Conservation (phyloP, 2,329 filamentous ascomycete genomes). For the Zymoseptoria crescenta region DNA sequence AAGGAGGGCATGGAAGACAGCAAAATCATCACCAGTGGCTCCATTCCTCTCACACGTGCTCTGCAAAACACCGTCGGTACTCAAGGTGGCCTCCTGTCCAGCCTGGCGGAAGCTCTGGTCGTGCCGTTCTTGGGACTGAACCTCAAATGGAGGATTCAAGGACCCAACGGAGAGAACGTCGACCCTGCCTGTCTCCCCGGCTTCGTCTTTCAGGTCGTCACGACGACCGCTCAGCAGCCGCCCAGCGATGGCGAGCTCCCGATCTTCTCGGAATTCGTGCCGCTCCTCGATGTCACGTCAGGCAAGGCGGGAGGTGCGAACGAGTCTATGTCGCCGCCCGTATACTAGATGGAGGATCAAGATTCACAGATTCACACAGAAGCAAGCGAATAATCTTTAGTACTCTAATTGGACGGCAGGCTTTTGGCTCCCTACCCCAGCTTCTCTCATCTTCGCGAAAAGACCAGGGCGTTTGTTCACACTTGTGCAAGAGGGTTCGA, state of each 20-base stretch:
- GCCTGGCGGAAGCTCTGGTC: constrained; percentile 21
- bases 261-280: constrained; percentile 18
- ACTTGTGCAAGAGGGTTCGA: not conserved
- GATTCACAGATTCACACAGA: not conserved
- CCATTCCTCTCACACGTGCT: constrained; percentile 38
- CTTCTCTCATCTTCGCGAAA: not conserved
- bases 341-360: not conserved
- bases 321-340: not conserved
- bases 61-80: constrained; percentile 29
- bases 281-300: constrained; percentile 20
- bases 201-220: constrained; percentile 34
- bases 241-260: constrained; percentile 13
- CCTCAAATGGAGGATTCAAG: constrained; percentile 29
- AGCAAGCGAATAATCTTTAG: not conserved
- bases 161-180: constrained; percentile 27
- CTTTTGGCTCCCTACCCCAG: not conserved
- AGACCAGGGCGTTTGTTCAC: not conserved
- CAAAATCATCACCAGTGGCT: constrained; percentile 30
- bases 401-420: not conserved
- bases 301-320: constrained; percentile 21
- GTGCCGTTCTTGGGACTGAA: constrained; percentile 26
- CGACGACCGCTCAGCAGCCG: constrained; percentile 23
- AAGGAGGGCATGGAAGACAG: constrained; percentile 20
- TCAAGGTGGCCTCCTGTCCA: constrained; percentile 26
- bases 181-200: constrained; percentile 27